Conservation (phyloP, 2,329 filamentous ascomycete species). For the Stylonectria norvegica region DNA sequence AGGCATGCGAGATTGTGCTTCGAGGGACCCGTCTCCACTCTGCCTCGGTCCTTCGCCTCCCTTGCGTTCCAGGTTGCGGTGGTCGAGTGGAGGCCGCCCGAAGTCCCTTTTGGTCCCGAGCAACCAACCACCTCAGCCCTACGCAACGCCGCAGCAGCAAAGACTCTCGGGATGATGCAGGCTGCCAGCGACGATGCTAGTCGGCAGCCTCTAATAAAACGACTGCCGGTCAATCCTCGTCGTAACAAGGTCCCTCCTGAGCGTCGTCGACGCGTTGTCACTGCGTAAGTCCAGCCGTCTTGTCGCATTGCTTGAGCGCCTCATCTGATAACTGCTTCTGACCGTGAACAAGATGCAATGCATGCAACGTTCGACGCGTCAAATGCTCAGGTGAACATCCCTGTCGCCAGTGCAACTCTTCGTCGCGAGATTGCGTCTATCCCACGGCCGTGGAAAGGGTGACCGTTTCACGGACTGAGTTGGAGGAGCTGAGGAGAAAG, state of each 20-base stretch:
- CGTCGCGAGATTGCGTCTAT: slow-evolving; percentile 46
- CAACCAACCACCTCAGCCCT: too few relatives aligned
- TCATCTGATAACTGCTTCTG: not conserved
- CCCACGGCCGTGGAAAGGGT: slow-evolving; percentile 44
- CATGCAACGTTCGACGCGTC: slow-evolving; percentile 50
- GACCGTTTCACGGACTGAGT: slow-evolving; percentile 38
- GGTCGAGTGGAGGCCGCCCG: too few relatives aligned
- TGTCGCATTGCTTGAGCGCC: too few relatives aligned
- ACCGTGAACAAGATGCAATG: slow-evolving; percentile 43
- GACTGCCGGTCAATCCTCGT: slow-evolving; percentile 49
- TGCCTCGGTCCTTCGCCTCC: too few relatives aligned
- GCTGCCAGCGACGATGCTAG: slow-evolving; percentile 19
- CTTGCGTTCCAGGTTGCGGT: too few relatives aligned
- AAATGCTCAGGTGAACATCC: slow-evolving; percentile 51
- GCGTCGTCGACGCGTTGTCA: slow-evolving; percentile 47
- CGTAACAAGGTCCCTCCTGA: slow-evolving; percentile 46
- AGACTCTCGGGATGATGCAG: slow-evolving; percentile 11
- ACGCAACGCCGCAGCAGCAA: too few relatives aligned
- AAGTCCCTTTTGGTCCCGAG: too few relatives aligned
- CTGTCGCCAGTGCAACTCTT: slow-evolving; percentile 43
- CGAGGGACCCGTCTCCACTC: too few relatives aligned
- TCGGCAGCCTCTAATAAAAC: slow-evolving; percentile 30
- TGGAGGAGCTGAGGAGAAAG: slow-evolving; percentile 39
- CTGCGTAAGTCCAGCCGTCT: slow-evolving; percentile 43
- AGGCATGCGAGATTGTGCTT: too few relatives aligned